Evolutionary conservation across 2,329 filamentous ascomycete species (phyloP), one percentile per base, ranked within the genome.

Genomic region (Stemphylium lycopersici): DNA sequence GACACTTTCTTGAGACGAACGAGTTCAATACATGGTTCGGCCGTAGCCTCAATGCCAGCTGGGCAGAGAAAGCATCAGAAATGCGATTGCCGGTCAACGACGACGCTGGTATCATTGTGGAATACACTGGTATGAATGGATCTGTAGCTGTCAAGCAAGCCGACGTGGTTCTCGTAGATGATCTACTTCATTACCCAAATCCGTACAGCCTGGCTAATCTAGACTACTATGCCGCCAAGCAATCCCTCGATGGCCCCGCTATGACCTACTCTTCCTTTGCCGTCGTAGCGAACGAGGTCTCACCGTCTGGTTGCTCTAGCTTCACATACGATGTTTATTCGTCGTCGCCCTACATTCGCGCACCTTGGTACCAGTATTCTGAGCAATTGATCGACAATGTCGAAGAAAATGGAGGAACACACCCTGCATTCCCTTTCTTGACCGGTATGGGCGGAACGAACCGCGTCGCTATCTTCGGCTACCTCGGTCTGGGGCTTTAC

Each of bases 201-300:
- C 82, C 84, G 38, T 79, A 83, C 61, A 81, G 80, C 12, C 70
- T 84, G 41, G 79, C 77, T 26, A 84, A 90, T 59, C 73, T 90
- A 16, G 85, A 89, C 62, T 90, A 89, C 65, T 90, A 90, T 64
- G 87, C 88, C 4, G 84, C 84, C 39, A 87, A 86, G 49, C 87
- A 90, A 71, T 88, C 86, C 1, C 76, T 82, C 1, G 81, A 89
- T 60, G 88, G 88, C 0, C 88, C 88, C 1, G 88, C 84, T 3
- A 90, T 90, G 88, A 90, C 88, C 1, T 90, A 88, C 71, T 85
- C 85, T 8, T 84, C 88, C 8, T 90, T 89, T 71, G 84, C 84
- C 41, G 83, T 90, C 42, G 84, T 86, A 26, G 87, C 87, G 12
- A 88, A 87, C 52, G 80, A 84, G 42, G 78, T 89, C 10, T 86